phyloP scores from a whole-genome alignment of 1,284 basidiomycete genomes.

The Apiotrichum gamsii region DNA sequence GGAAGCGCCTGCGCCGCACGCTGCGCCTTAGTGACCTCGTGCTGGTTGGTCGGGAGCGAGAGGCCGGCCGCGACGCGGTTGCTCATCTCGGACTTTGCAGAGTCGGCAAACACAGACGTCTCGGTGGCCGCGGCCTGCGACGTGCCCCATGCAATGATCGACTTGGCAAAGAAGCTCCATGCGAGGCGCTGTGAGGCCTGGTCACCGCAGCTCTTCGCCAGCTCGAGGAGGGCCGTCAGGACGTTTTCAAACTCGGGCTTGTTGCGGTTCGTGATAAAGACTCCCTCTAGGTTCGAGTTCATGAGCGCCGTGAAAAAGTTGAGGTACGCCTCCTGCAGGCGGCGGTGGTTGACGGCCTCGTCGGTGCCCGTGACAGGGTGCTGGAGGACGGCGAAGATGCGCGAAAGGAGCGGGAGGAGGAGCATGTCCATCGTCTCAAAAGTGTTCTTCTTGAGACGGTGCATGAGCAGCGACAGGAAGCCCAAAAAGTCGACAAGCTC shows the following conservation, averaged over 20 bases:
- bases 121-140: slow-evolving; percentile 49
- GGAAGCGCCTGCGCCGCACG: slow-evolving; percentile 57
- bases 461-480: slow-evolving; percentile 85
- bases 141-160: slow-evolving; percentile 69
- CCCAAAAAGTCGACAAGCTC: slow-evolving; percentile 94
- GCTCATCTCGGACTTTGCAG: slow-evolving; percentile 31
- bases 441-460: slow-evolving; percentile 65
- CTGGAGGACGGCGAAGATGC: slow-evolving; percentile 74
- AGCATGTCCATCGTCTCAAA: slow-evolving; percentile 79
- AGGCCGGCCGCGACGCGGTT: slow-evolving; percentile 48
- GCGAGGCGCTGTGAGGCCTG: slow-evolving; percentile 70
- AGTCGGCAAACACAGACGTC: slow-evolving; percentile 39
- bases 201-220: slow-evolving; percentile 70
- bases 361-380: slow-evolving; percentile 85
- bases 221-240: slow-evolving; percentile 55
- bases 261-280: slow-evolving; percentile 75
- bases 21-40: slow-evolving; percentile 32
- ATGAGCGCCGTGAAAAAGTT: slow-evolving; percentile 76
- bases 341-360: slow-evolving; percentile 72
- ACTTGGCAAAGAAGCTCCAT: slow-evolving; percentile 66
- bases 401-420: slow-evolving; percentile 74
- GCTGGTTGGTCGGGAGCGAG: slow-evolving; percentile 32
- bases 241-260: slow-evolving; percentile 71
- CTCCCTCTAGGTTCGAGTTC: slow-evolving; percentile 67
- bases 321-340: slow-evolving; percentile 87